Evolutionary conservation across 2,329 filamentous ascomycete species (phyloP), one percentile per base, ranked within the genome.

Genomic region (Talaromyces pinophilus): DNA sequence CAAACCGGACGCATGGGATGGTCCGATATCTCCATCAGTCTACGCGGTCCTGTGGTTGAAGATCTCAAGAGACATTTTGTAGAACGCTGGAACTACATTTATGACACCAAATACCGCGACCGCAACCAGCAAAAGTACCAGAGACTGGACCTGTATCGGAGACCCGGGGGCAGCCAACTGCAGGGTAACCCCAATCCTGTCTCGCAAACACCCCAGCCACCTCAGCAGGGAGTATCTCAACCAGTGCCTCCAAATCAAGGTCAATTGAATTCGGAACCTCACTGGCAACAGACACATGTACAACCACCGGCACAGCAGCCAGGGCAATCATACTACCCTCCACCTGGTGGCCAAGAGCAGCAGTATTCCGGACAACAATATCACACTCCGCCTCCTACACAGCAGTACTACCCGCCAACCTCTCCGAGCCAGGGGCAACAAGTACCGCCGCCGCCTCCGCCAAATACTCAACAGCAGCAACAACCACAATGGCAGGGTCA

Each of bases 61-160:
- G 92, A 91, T 76, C 82, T 97, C 38, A 83, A 88, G 38, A 85
- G 86, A 5, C 92, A 97, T 76, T 97, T 97, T 72, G 85, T 88
- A 1, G 90, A 96, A 74, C 84, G 93, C 71, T 97, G 93, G 92
- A 97, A 97, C 80, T 96, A 92, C 75, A 93, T 97, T 70, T 96
- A 88, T 70, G 84, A 88, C 65, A 87, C 90, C 62, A 97, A 97
- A 77, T 97, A 97, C 75, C 80, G 82, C 67, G 82, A 85, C 40
- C 84, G 86, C 17, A 80, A 83, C 57, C 81, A 86, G 55, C 72
- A 75, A 3, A 78, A 85, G 65, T 88, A 87, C 69, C 61, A 67
- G n/a, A 60, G 57, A n/a, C 44, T 67, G 19, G 62, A 63, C n/a
- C 25, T 67, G 30, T 67, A 67, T 44, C 60, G 71, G 76, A 13